Evolutionary conservation across 208 protist genomes (phyloP).

Genomic region (Angomonas ambiguus): DNA sequence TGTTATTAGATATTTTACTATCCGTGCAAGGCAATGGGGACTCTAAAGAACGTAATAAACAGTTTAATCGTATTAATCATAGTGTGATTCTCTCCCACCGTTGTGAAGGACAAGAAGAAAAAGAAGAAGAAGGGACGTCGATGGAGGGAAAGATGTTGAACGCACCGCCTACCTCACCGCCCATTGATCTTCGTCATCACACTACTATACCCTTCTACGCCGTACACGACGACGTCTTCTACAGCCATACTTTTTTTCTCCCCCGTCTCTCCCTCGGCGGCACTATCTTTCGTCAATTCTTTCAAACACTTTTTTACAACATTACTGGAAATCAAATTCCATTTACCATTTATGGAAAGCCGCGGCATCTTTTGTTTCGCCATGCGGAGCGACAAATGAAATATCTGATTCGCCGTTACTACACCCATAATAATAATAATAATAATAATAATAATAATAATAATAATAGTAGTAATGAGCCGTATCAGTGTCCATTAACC

Average conservation of each 20-base stretch:
- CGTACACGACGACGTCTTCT: slow-evolving; percentile 73
- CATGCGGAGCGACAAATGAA: slow-evolving; percentile 63
- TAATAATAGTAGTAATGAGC: too few relatives aligned
- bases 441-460: too few relatives aligned
- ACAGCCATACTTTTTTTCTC: slow-evolving; percentile 60
- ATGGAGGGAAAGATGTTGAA: too few relatives aligned
- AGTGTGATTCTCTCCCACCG: too few relatives aligned
- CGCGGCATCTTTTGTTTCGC: slow-evolving; percentile 74
- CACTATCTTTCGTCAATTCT: slow-evolving; percentile 80
- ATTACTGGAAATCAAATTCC: slow-evolving; percentile 69
- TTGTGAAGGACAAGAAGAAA: too few relatives aligned
- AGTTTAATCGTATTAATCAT: too few relatives aligned
- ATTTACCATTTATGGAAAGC: slow-evolving; percentile 76
- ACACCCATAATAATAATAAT: too few relatives aligned
- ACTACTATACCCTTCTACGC: slow-evolving; percentile 73
- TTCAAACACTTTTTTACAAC: slow-evolving; percentile 70
- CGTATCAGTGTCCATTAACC: slow-evolving; percentile 23
- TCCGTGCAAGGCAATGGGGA: slow-evolving; percentile 17
- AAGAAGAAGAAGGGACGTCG: too few relatives aligned
- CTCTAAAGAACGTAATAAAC: slow-evolving; percentile 28
- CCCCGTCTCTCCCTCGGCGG: slow-evolving; percentile 56
- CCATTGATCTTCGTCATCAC: too few relatives aligned
- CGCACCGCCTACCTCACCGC: too few relatives aligned
- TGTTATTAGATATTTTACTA: slow-evolving; percentile 70
- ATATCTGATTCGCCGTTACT: slow-evolving; percentile 20